Evolutionary conservation across 495 filamentous ascomycete genomes (phyloP).

Genomic region (Aspergillus hancockii): DNA sequence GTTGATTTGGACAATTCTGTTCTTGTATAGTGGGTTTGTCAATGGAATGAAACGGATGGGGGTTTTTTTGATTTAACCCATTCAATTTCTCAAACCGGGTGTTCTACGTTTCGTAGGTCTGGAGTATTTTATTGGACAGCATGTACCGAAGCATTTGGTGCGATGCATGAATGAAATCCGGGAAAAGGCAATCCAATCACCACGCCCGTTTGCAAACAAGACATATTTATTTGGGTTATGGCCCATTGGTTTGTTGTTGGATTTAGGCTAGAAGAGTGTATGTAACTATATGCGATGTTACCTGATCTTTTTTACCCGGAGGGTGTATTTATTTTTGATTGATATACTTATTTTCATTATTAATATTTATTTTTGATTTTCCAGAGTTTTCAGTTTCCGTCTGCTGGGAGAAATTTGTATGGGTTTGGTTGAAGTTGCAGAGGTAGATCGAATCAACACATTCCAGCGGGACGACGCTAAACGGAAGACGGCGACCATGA

Average conservation of each 20-base stretch:
- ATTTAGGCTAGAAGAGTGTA: neutral
- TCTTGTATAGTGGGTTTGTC: slow-evolving; percentile 2
- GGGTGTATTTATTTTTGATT: neutral
- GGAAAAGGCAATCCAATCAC: neutral
- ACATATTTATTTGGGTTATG: neutral
- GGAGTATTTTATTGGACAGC: neutral
- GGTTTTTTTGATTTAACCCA: neutral
- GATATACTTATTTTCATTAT: neutral
- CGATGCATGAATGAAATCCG: neutral
- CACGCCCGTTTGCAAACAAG: neutral
- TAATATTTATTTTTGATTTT: neutral
- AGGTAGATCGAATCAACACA: slow-evolving; percentile 16
- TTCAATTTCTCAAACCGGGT: neutral
- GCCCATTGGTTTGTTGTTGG: neutral
- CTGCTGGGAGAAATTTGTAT: too few species aligned
- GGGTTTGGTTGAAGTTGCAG: too few species aligned
- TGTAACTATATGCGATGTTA: neutral
- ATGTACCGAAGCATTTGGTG: neutral
- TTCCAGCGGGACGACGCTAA: slow-evolving; percentile 31
- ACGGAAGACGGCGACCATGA: slow-evolving; percentile 35
- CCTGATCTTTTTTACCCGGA: neutral
- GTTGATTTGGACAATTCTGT: slow-evolving; percentile 13
- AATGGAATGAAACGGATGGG: neutral
- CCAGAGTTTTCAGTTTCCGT: too few species aligned
- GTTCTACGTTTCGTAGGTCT: neutral